Evolutionary conservation across 2,329 filamentous ascomycete genomes (phyloP).

Genomic region (Allantophomopsis cytisporea): DNA sequence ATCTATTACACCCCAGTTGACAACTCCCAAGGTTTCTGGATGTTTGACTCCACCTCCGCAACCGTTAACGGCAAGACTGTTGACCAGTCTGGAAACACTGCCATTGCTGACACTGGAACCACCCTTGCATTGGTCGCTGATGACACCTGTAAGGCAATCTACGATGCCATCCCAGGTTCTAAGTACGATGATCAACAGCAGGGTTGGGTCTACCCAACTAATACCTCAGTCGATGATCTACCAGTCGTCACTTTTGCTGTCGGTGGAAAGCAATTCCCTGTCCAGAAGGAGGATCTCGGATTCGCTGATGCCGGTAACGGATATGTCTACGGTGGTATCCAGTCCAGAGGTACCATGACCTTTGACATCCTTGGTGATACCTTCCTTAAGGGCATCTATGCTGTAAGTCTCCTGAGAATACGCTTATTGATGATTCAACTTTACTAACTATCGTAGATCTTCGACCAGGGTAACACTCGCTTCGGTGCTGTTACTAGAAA

Average conservation of each 20-base stretch:
- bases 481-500: slow-evolving; percentile 40
- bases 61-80: slow-evolving; percentile 42
- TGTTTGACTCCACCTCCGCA: slow-evolving; percentile 41
- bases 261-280: slow-evolving; percentile 40
- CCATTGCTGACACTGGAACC: slow-evolving; percentile 61
- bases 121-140: slow-evolving; percentile 54
- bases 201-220: slow-evolving; percentile 49
- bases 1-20: slow-evolving; percentile 49
- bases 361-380: slow-evolving; percentile 47
- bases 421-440: background rate
- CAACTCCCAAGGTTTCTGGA: slow-evolving; percentile 55
- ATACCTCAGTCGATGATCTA: slow-evolving; percentile 33
- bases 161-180: slow-evolving; percentile 47
- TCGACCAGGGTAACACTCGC: slow-evolving; percentile 40
- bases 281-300: slow-evolving; percentile 45
- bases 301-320: slow-evolving; percentile 38
- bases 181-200: slow-evolving; percentile 40
- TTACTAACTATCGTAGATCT: slow-evolving; percentile 26
- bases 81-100: slow-evolving; percentile 38
- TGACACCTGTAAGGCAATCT: slow-evolving; percentile 43
- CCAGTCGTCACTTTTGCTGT: slow-evolving; percentile 50
- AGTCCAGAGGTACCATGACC: slow-evolving; percentile 35
- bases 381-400: slow-evolving; percentile 45
- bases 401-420: slow-evolving; percentile 22
- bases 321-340: slow-evolving; percentile 46